Conservation (phyloP, 2,329 filamentous ascomycete genomes). For the Canariomyces notabilis region DNA sequence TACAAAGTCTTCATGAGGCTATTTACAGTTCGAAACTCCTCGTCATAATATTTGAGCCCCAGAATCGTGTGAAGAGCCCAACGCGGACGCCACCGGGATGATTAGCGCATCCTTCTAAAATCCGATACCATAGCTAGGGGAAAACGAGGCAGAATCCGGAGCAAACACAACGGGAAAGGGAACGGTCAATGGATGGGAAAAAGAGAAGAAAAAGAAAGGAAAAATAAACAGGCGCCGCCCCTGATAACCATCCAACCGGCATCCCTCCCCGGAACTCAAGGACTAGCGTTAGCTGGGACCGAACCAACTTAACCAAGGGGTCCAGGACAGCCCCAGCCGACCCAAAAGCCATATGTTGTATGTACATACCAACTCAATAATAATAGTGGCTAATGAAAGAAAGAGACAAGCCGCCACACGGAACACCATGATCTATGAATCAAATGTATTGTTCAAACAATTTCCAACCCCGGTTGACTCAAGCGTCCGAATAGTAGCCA, state of each 20-base stretch:
- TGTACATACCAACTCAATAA: not conserved
- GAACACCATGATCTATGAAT: slow-evolving; percentile 11
- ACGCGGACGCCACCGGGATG: slow-evolving; percentile 15
- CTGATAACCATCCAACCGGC: not conserved
- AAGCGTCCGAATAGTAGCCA: slow-evolving; percentile 52
- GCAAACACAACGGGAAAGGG: slow-evolving; percentile 1
- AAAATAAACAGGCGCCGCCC: not conserved
- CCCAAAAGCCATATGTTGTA: no score
- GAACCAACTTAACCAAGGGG: not conserved
- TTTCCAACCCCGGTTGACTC: slow-evolving; percentile 26
- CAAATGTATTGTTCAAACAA: slow-evolving; percentile 11
- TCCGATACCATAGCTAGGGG: slow-evolving; percentile 6
- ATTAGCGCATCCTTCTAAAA: slow-evolving; percentile 7
- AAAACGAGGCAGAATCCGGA: not conserved
- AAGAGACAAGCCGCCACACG: slow-evolving; percentile 5
- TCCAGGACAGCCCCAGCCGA: no score
- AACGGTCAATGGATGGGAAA: not conserved
- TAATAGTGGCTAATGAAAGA: slow-evolving; percentile 1
- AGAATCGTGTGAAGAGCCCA: slow-evolving; percentile 9
- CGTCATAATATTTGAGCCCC: slow-evolving; percentile 7
- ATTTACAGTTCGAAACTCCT: slow-evolving; percentile 12
- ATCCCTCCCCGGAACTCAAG: not conserved
- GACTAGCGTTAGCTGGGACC: no score
- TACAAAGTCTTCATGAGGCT: slow-evolving; percentile 5
- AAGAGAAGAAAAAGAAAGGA: slow-evolving; percentile 1